Percentiles rank a stretch among this genome's conserved stretches.
Evolutionary conservation across 768 basidiomycete species (phyloP).

Genomic region (Boletus sp.): DNA sequence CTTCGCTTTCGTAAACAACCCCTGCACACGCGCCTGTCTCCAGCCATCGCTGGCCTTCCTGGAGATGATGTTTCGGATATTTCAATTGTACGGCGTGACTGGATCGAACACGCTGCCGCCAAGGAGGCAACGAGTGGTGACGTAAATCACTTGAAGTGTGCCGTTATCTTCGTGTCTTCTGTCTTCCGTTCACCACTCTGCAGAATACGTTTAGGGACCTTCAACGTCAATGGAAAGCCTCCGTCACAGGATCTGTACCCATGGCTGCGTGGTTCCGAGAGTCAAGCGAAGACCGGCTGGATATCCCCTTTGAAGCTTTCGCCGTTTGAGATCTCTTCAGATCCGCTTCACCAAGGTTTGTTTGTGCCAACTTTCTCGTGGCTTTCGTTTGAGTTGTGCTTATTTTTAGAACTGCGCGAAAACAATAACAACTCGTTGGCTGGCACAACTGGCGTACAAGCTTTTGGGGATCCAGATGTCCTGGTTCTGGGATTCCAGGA

Average conservation of each 20-base stretch:
- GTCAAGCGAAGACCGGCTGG: constrained; percentile 9
- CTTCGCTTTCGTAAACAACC: constrained; percentile 49
- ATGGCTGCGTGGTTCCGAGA: constrained; percentile 49
- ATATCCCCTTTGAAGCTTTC: constrained; percentile 39
- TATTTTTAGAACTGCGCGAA: constrained; percentile 8
- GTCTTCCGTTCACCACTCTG: background rate
- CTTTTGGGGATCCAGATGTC: constrained; percentile 54
- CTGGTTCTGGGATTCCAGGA: constrained; percentile 81
- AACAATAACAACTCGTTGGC: background rate
- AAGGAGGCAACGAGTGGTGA: constrained; percentile 24
- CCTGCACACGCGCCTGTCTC: constrained; percentile 53
- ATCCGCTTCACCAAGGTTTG: constrained; percentile 25
- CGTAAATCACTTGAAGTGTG: constrained; percentile 25
- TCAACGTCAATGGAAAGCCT: constrained; percentile 79
- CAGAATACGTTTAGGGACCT: constrained; percentile 72
- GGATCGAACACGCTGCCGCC: constrained; percentile 50
- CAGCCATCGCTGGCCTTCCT: constrained; percentile 56
- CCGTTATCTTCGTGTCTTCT: background rate
- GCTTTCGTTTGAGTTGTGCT: background rate
- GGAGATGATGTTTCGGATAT: constrained; percentile 62
- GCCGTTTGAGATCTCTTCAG: constrained; percentile 28
- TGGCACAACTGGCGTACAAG: constrained; percentile 16
- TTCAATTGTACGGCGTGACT: constrained; percentile 56
- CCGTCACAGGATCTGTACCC: constrained; percentile 69
- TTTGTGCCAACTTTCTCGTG: background rate